Conservation (phyloP, 345 rosid genomes). For the Salix dunnii region DNA sequence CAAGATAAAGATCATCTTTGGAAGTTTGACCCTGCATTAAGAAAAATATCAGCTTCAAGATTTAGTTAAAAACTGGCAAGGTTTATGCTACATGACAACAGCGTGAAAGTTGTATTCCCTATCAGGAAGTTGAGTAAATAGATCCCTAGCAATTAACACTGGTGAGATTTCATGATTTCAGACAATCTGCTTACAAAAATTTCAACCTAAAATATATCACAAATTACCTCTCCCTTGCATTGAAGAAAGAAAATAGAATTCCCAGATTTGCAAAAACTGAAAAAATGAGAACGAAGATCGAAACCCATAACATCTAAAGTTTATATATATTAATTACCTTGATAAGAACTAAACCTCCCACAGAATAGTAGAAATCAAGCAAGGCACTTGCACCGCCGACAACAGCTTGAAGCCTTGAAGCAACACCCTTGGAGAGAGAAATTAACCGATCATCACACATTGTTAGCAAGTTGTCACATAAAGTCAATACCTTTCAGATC, state of each 20-base stretch:
- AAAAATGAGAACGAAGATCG: neutral
- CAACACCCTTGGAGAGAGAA: slow-evolving; percentile 39
- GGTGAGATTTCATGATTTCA: neutral
- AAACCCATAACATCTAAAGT: neutral
- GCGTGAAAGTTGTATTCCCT: slow-evolving; percentile 1
- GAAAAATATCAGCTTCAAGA: neutral
- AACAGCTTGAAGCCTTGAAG: slow-evolving; percentile 62
- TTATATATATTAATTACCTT: slow-evolving; percentile 51
- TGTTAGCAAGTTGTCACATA: neutral
- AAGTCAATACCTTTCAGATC: neutral
- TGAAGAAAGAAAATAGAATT: neutral
- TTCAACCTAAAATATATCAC: neutral
- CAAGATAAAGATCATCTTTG: slow-evolving; percentile 55
- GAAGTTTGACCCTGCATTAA: slow-evolving; percentile 60
- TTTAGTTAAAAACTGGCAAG: slow-evolving; percentile 1
- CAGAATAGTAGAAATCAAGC: slow-evolving; percentile 71
- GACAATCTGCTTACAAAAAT: neutral
- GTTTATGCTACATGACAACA: neutral
- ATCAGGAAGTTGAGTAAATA: neutral
- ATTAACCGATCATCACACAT: neutral
- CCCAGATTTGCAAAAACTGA: neutral
- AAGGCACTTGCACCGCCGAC: slow-evolving; percentile 59
- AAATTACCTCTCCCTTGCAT: neutral
- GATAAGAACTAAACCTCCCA: slow-evolving; percentile 64
- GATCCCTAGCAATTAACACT: neutral